Conservation (phyloP, 805 yeast genomes). For the Saccharomycopsis sp. region DNA sequence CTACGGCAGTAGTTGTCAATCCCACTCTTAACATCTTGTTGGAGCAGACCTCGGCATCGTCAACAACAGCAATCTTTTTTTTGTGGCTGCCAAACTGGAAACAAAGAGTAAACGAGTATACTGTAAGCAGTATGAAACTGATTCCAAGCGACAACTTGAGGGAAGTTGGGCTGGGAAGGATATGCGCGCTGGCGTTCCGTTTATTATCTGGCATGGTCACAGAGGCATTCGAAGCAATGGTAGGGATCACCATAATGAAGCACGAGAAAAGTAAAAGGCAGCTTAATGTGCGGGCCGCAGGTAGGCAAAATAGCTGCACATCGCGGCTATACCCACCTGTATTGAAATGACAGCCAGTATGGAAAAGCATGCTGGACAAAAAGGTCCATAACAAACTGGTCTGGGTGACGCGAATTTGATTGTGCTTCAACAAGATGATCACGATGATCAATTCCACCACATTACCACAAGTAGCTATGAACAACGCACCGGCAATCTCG, state of each 20-base stretch:
- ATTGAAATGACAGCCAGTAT: constrained; percentile 87
- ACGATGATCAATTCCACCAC: constrained; percentile 96
- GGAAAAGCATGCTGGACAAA: constrained; percentile 78
- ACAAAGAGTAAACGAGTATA: constrained; percentile 69
- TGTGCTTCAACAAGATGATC: constrained; percentile 75
- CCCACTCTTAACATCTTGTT: constrained; percentile 22
- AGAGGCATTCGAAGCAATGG: constrained; percentile 88
- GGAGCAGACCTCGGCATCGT: constrained; percentile 23
- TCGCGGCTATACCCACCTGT: constrained; percentile 86
- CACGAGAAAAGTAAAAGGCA: constrained; percentile 87
- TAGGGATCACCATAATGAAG: constrained; percentile 84
- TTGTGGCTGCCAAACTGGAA: constrained; percentile 89
- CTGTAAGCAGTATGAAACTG: constrained; percentile 63
- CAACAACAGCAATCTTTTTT: constrained; percentile 56
- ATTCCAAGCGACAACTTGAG: constrained; percentile 80
- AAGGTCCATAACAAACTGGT: constrained; percentile 96
- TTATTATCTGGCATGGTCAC: constrained; percentile 41
- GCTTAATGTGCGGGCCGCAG: constrained; percentile 96
- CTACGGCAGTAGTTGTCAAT: not conserved
- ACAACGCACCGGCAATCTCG: constrained; percentile 86
- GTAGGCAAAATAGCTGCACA: constrained; percentile 86
- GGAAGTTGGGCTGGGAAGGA: constrained; percentile 38
- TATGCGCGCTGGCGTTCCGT: constrained; percentile 23
- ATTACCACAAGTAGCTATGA: constrained; percentile 95
- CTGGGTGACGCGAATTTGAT: constrained; percentile 89